Evolutionary conservation across 257 asterid species (phyloP).

Genomic region (Paulownia fortunei): DNA sequence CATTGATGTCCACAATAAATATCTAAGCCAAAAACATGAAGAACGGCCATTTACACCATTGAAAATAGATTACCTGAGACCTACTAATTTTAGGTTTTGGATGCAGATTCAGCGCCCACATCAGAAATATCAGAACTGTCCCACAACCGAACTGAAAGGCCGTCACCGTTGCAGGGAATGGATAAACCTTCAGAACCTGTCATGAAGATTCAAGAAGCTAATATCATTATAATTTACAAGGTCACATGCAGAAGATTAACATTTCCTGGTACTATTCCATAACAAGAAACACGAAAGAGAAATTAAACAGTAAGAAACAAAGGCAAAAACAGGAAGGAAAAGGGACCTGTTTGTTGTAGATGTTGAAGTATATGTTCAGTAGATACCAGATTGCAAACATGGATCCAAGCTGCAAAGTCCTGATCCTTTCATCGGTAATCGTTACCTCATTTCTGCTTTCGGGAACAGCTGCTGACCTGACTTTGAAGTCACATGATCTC

Average conservation of each 20-base stretch:
- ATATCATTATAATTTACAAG: neutral
- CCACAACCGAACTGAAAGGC: slow-evolving; percentile 92
- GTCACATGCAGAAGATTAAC: neutral
- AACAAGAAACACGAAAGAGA: neutral
- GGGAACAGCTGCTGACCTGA: slow-evolving; percentile 57
- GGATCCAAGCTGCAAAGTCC: slow-evolving; percentile 59
- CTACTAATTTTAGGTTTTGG: slow-evolving; percentile 64
- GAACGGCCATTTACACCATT: neutral
- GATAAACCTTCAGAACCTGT: slow-evolving; percentile 79
- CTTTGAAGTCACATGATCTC: slow-evolving; percentile 36
- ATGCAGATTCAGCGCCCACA: slow-evolving; percentile 83
- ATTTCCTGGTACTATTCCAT: too few relatives aligned
- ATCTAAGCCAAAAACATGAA: neutral
- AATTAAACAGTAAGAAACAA: neutral
- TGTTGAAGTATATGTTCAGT: slow-evolving; percentile 84
- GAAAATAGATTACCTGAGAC: slow-evolving; percentile 59
- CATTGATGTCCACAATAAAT: slow-evolving; percentile 20
- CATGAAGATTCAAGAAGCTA: slow-evolving; percentile 26
- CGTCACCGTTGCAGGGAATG: slow-evolving; percentile 80
- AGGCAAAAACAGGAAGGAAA: neutral
- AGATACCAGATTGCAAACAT: slow-evolving; percentile 83
- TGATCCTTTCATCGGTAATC: slow-evolving; percentile 27
- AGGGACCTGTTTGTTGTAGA: slow-evolving; percentile 82
- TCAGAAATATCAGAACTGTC: slow-evolving; percentile 52
- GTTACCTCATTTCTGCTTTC: slow-evolving; percentile 40